Conservation (phyloP, 1,139 yeast species). For the Kurtzmaniella quercitrusa region DNA sequence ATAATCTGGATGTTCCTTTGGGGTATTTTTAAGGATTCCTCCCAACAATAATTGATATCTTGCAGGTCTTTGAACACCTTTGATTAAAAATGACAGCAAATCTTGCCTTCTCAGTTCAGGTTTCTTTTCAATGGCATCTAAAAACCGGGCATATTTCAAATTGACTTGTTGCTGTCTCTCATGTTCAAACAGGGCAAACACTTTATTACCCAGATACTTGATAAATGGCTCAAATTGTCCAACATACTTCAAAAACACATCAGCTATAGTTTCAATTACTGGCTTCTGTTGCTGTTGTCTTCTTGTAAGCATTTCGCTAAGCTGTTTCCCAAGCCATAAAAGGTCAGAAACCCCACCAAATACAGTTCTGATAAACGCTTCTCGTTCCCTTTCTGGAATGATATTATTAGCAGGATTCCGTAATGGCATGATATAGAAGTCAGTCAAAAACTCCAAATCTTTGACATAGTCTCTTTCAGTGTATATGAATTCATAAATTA, state of each 20-base stretch:
- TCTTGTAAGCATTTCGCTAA: constrained; percentile 85
- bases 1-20: constrained; percentile 69
- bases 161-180: constrained; percentile 92
- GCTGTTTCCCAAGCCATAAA: constrained; percentile 72
- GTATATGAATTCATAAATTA: constrained; percentile 88
- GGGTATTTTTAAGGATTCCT: constrained; percentile 80
- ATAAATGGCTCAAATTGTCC: constrained; percentile 90
- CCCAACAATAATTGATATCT: constrained; percentile 82
- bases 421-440: constrained; percentile 89
- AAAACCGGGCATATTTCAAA: constrained; percentile 84
- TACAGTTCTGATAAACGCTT: constrained; percentile 85
- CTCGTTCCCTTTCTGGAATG: constrained; percentile 85
- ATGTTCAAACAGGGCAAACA: constrained; percentile 91
- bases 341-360: constrained; percentile 89
- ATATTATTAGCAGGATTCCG: constrained; percentile 70
- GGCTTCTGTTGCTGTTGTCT: constrained; percentile 83
- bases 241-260: constrained; percentile 76
- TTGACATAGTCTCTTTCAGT: constrained; percentile 95
- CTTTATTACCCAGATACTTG: constrained; percentile 92
- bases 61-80: constrained; percentile 95
- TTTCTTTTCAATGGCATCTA: constrained; percentile 84
- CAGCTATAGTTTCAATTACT: constrained; percentile 82
- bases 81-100: constrained; percentile 86
- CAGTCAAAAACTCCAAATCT: constrained; percentile 88
- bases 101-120: constrained; percentile 91